Evolutionary conservation across 495 filamentous ascomycete genomes (phyloP).

Genomic region (Cudoniella acicularis): DNA sequence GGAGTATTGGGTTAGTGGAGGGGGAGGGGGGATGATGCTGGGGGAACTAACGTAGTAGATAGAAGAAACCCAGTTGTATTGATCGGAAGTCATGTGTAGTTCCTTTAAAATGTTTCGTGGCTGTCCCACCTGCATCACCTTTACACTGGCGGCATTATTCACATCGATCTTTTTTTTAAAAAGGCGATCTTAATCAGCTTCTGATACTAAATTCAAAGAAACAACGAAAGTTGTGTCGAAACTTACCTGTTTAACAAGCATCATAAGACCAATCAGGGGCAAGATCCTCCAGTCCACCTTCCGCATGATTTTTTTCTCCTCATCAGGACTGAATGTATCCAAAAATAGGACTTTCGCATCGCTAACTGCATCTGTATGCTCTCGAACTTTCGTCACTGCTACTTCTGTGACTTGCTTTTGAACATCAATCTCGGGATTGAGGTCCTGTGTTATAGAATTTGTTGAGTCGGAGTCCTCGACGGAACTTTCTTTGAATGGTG

Average conservation of each 20-base stretch:
- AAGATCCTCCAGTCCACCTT: conserved; percentile 33
- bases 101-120: conserved; percentile 28
- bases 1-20: neutral
- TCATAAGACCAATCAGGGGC: conserved; percentile 30
- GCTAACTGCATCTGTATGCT: too few species aligned
- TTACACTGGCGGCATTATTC: conserved; percentile 33
- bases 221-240: too few species aligned
- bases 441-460: too few species aligned
- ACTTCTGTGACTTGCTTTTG: too few species aligned
- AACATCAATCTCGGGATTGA: too few species aligned
- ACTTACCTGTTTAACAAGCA: conserved; percentile 31
- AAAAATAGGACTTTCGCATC: too few species aligned
- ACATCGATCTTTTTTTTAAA: conserved; percentile 33
- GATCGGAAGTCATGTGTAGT: conserved; percentile 30
- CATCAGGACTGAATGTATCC: conserved; percentile 28
- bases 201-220: too few species aligned
- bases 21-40: too few species aligned
- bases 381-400: too few species aligned
- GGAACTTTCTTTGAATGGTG: too few species aligned
- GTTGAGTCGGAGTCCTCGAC: too few species aligned
- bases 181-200: too few species aligned
- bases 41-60: conserved; percentile 30
- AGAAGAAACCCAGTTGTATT: conserved; percentile 36
- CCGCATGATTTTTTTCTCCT: conserved; percentile 28
- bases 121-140: conserved; percentile 34